Evolutionary conservation across 179 eudicot genomes (phyloP).

Genomic region (Pouteria campechiana): DNA sequence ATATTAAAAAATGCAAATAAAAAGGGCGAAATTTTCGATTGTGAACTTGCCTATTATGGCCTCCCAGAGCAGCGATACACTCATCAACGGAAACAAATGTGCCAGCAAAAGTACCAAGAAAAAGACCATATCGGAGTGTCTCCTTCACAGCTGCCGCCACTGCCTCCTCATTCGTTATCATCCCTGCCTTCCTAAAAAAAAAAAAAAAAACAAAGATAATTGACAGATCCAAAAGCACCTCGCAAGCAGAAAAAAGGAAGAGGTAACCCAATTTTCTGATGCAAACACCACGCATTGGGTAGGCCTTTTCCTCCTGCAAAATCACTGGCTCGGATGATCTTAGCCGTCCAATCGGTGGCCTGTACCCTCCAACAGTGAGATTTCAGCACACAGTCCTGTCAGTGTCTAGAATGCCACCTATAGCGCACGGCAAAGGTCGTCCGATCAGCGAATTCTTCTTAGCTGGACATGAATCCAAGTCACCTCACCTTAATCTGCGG

Average conservation of each 20-base stretch:
- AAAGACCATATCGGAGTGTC: slow-evolving; percentile 86
- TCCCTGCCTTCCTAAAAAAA: slow-evolving; percentile 37
- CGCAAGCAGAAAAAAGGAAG: too few relatives aligned
- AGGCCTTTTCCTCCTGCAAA: too few relatives aligned
- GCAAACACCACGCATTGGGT: too few relatives aligned
- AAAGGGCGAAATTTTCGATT: not conserved
- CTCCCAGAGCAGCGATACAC: slow-evolving; percentile 68
- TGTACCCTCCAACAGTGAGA: too few relatives aligned
- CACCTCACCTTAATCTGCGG: slow-evolving; percentile 33
- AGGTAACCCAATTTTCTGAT: too few relatives aligned
- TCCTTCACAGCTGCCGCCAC: slow-evolving; percentile 50
- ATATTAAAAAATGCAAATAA: not conserved
- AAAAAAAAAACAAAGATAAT: not conserved
- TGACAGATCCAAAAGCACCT: too few relatives aligned
- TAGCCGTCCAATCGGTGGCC: too few relatives aligned
- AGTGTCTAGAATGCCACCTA: too few relatives aligned
- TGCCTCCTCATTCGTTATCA: slow-evolving; percentile 47
- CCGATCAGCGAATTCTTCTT: too few relatives aligned
- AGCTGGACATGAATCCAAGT: not conserved
- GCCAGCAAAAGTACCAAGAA: slow-evolving; percentile 90
- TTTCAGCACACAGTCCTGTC: too few relatives aligned
- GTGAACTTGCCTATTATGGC: slow-evolving; percentile 59
- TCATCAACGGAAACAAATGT: slow-evolving; percentile 92
- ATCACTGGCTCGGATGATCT: too few relatives aligned
- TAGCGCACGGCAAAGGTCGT: too few relatives aligned